Evolutionary conservation across 2,329 filamentous ascomycete species (phyloP).

Genomic region (Raffaelea arxii): DNA sequence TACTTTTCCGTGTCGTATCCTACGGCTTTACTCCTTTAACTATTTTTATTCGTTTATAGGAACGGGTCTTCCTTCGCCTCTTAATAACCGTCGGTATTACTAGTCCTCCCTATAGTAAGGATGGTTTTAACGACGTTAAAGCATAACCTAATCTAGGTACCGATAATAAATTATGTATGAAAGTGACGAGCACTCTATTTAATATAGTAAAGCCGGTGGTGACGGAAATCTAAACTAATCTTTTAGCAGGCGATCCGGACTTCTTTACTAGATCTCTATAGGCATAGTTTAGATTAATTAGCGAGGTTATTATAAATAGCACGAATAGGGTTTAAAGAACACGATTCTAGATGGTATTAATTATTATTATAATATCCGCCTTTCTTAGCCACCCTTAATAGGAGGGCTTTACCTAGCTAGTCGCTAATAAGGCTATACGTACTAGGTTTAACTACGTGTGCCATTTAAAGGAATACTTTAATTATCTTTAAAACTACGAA

Average conservation of each 20-base stretch:
- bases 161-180: conserved; percentile 6
- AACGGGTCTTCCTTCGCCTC: not conserved
- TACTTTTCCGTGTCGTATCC: not conserved
- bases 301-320: not conserved
- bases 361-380: too few relatives aligned
- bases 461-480: too few relatives aligned
- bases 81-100: too few relatives aligned
- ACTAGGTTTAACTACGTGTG: too few relatives aligned
- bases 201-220: conserved; percentile 7
- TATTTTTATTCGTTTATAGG: not conserved
- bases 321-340: not conserved
- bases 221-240: not conserved
- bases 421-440: too few relatives aligned
- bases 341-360: too few relatives aligned
- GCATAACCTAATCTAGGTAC: too few relatives aligned
- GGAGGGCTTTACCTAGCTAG: too few relatives aligned
- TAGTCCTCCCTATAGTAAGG: too few relatives aligned
- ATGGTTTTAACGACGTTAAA: too few relatives aligned
- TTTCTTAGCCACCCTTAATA: too few relatives aligned
- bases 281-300: not conserved
- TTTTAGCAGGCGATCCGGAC: not conserved
- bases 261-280: not conserved
- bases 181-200: conserved; percentile 10
- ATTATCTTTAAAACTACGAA: too few relatives aligned
- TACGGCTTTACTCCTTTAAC: not conserved